Percentiles rank a stretch among this genome's conserved stretches.
Evolutionary conservation across 371 early-diverging fungal genomes (phyloP).

Genomic region (Mortierella sp.): DNA sequence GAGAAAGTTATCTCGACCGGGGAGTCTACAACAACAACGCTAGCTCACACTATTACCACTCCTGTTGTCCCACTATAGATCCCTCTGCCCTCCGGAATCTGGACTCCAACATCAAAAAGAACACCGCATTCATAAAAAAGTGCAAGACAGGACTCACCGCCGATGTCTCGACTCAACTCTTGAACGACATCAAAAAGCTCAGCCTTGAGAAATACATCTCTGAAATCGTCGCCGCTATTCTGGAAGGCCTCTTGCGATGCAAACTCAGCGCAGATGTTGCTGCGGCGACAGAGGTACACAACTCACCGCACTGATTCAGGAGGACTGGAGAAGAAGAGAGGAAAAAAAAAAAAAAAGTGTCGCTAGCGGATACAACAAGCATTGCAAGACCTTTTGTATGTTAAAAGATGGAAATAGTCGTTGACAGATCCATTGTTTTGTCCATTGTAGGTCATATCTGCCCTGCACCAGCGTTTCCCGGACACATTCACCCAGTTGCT

Average conservation of each 20-base stretch:
- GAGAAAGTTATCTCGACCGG: too few species aligned
- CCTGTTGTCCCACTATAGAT: constrained; percentile 23
- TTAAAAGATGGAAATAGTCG: neutral
- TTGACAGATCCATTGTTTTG: neutral
- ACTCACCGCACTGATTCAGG: neutral
- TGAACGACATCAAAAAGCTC: constrained; percentile 88
- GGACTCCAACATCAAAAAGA: constrained; percentile 97
- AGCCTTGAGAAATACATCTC: constrained; percentile 97
- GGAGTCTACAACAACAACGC: too few species aligned
- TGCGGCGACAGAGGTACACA: constrained; percentile 86
- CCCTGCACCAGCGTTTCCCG: constrained; percentile 93
- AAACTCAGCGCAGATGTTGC: constrained; percentile 80
- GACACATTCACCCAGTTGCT: constrained; percentile 83
- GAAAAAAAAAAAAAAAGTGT: neutral
- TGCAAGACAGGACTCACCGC: constrained; percentile 87
- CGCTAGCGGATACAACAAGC: neutral
- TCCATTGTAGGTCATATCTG: constrained; percentile 76
- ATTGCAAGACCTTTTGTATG: neutral
- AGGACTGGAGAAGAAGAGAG: neutral
- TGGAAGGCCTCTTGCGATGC: constrained; percentile 83
- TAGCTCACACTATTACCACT: neutral
- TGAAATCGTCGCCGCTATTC: constrained; percentile 89
- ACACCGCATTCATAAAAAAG: constrained; percentile 95
- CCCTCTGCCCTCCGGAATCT: constrained; percentile 68
- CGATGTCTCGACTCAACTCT: constrained; percentile 77